Evolutionary conservation across 2,329 filamentous ascomycete species (phyloP), one percentile per base, ranked within the genome.

Genomic region (Colletotrichum lindemuthianum): DNA sequence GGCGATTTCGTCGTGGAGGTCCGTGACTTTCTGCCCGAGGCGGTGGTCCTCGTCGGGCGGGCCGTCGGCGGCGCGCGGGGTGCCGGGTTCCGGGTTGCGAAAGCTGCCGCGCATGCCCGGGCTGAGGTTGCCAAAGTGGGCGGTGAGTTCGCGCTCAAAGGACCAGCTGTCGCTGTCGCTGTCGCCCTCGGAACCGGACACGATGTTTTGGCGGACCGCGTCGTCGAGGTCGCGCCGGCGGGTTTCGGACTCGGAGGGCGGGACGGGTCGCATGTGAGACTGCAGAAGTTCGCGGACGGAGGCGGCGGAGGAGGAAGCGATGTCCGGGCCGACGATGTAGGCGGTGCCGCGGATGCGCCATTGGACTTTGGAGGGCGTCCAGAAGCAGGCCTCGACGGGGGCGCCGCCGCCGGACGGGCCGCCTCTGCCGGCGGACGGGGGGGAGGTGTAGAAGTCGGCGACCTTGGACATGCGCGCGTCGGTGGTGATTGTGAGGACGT

Each of bases 401-500:
- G 88, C 88, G 43, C 92, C 88, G 40, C 89, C 85, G 9, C 88
- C 88, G 67, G 87, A 86, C 79, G 11, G 81, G 80, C 70, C 80
- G 78, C 41, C 82, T 13, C 12, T 41, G 78, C 56, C 63, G 49
- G 41, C 49, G 82, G 55, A 82, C 77, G 8, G 79, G 82, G 32
- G 77, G 6, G 78, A 82, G 6, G 78, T 80, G 67, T 89, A 86
- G 4, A 98, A 77, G 76, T 97, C 90, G 3, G 82, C 81, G 0
- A 91, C 82, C 81, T 98, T 98, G 65, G 89, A 85, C 92, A 96
- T 97, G 49, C 95, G 87, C 8, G 87, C 87, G 76, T 98, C 96
- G 0, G 93, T 97, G 1, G 95, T 97, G 72, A 97, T 90, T 1
- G 91, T 90, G 3, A 91, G 86, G 70, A 95, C 80, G 69, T 98